phyloP scores from a whole-genome alignment of 2,329 filamentous ascomycete genomes.

The Malbranchea cinnamomea region DNA sequence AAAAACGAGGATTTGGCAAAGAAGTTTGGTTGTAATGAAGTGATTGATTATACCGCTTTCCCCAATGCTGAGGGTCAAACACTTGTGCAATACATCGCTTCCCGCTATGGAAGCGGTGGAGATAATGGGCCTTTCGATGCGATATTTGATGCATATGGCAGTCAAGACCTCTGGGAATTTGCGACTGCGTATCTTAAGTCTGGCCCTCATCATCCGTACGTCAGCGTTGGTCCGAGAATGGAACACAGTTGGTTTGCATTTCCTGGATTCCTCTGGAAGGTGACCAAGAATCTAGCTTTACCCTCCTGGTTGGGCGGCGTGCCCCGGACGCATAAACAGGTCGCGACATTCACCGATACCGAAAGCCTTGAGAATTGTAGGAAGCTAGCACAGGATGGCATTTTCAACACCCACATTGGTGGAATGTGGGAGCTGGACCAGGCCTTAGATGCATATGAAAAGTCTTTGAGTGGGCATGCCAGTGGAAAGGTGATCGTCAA shows the following conservation, averaged over 20 bases:
- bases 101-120: constrained; percentile 2
- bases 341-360: constrained; percentile 7
- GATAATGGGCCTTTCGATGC: constrained; percentile 6
- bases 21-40: constrained; percentile 7
- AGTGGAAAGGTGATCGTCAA: constrained; percentile 7
- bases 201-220: constrained; percentile 6
- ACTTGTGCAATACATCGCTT: constrained; percentile 3
- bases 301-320: constrained; percentile 7
- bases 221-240: constrained; percentile 7
- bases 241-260: constrained; percentile 2
- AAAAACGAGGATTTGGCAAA: constrained; percentile 6
- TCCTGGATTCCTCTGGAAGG: constrained; percentile 7
- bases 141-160: constrained; percentile 9
- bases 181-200: constrained; percentile 6
- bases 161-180: constrained; percentile 7
- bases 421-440: constrained; percentile 5
- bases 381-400: constrained; percentile 4
- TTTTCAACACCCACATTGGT: constrained; percentile 5
- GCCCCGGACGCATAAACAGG: constrained; percentile 7
- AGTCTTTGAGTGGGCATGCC: constrained; percentile 5
- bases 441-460: constrained; percentile 5
- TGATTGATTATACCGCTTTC: constrained; percentile 8
- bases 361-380: constrained; percentile 7
- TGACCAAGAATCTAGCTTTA: constrained; percentile 7
- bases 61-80: constrained; percentile 4